These are phyloP conservation scores for Leccinum fibrillosum DNA, from an alignment of 768 basidiomycete genomes.

Conservation along the genomic window DNA sequence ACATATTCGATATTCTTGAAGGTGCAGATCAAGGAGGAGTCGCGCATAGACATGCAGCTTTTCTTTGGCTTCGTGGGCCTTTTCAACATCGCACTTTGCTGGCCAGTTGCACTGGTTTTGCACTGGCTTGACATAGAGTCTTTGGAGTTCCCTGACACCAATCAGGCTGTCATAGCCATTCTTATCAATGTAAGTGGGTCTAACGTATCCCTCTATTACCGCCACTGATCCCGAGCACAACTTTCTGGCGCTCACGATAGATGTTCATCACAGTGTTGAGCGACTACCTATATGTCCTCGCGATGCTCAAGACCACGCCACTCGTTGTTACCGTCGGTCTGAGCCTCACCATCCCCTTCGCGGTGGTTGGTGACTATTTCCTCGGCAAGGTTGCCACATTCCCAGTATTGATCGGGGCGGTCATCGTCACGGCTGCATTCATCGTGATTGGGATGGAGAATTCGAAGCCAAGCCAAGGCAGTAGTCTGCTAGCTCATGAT, in stretches of 20 bases:
- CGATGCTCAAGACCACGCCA: constrained; percentile 97
- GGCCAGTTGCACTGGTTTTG: constrained; percentile 77
- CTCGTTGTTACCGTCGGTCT: constrained; percentile 91
- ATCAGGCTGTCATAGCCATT: constrained; percentile 46
- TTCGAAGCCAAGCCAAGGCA: constrained; percentile 38
- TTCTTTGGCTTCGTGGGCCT: constrained; percentile 95
- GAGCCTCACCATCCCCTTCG: constrained; percentile 89
- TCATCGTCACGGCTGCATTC: constrained; percentile 75
- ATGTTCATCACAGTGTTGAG: constrained; percentile 82
- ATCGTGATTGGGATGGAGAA: constrained; percentile 65
- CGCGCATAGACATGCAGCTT: constrained; percentile 86
- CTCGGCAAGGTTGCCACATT: constrained; percentile 53
- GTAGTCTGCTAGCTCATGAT: constrained; percentile 2
- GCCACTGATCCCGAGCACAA: background rate
- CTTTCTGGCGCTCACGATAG: constrained; percentile 34
- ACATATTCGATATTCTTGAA: constrained; percentile 88
- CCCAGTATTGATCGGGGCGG: constrained; percentile 70
- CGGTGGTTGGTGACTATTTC: constrained; percentile 77
- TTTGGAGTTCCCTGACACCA: constrained; percentile 66
- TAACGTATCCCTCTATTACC: background rate
- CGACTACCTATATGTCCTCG: constrained; percentile 82
- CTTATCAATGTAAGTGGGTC: constrained; percentile 50
- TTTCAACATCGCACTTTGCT: constrained; percentile 72
- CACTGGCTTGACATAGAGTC: constrained; percentile 69
- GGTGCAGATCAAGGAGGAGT: constrained; percentile 76